Base-by-base conservation (phyloP, 1,139 yeast species). In the Eremothecium gossypii region DNA sequence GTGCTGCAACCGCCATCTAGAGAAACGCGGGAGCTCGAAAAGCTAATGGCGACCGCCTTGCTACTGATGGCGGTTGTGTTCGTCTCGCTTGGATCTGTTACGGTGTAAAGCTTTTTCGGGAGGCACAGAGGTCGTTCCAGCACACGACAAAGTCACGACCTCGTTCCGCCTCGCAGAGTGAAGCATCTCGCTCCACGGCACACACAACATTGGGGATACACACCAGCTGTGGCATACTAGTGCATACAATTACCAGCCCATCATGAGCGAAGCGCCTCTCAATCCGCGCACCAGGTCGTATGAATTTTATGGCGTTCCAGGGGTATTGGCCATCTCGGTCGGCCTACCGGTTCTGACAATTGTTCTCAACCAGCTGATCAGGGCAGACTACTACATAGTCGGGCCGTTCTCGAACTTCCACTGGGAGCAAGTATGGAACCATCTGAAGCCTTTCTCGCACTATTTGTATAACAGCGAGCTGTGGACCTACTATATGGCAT, bases 241-340 rank as follows among this genome's bases (percentile, higher is more conserved):
- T 17, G 23, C 23, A 17, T 17, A 17, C 6, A 17, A 17, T 17
- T 6, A 4, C 6, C 23, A 17, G 23, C 23, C 23, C 23, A 17
- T 17, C 23, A 34, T 34, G 37, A 9, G 11, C 5, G 9, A 17
- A 10, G 29, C 11, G 14, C 29, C 9, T 27, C 63, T 85, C 50
- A 89, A 89, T 57, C 96, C 96, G 3, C 61, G 53, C 37, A 85
- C 96, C 0, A 69, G 63, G 8, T 76, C 79, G 41, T 67, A 68
- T 46, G 97, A 91, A 62, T 91, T 91, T 63, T 70, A 73, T 30
- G 98, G 98, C 0, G 64, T 74, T 7, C 63, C 74, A 0, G 98
- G 98, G 3, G 86, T 93, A 0, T 39, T 77, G 3, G 73, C 71
- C 5, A 76, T 91, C 41, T 68, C 91, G 0, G 17, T 77, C 1